These are phyloP conservation scores for Wickerhamiella infanticola DNA, from an alignment of 1,139 yeast species.

Conservation along the genomic window DNA sequence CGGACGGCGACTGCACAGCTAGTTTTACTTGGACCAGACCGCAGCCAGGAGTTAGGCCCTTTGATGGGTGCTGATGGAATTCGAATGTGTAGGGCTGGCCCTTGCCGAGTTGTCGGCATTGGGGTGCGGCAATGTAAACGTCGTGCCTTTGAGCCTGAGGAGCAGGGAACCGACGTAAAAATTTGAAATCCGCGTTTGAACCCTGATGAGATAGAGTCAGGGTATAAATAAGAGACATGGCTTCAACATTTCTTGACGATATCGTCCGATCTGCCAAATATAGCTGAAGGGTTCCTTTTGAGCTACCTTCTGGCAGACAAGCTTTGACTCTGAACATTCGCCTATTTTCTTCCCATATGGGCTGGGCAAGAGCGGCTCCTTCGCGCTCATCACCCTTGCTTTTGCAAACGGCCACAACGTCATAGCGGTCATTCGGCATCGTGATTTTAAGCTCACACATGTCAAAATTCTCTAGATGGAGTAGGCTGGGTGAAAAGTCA, in stretches of 20 bases:
- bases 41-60: slow-evolving; percentile 34
- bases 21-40: slow-evolving; percentile 33
- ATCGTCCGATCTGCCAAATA: slow-evolving; percentile 54
- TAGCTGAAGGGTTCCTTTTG: slow-evolving; percentile 59
- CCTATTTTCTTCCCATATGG: slow-evolving; percentile 43
- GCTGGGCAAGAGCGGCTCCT: slow-evolving; percentile 48
- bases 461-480: slow-evolving; percentile 59
- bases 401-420: slow-evolving; percentile 12
- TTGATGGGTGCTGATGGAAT: slow-evolving; percentile 48
- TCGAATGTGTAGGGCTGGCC: slow-evolving; percentile 51
- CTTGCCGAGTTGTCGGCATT: slow-evolving; percentile 42
- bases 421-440: slow-evolving; percentile 31
- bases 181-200: slow-evolving; percentile 37
- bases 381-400: slow-evolving; percentile 1
- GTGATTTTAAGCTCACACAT: slow-evolving; percentile 61
- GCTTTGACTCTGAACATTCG: slow-evolving; percentile 72
- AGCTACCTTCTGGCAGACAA: slow-evolving; percentile 48
- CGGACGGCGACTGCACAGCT: slow-evolving; percentile 73
- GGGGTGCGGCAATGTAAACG: slow-evolving; percentile 73
- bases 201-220: slow-evolving; percentile 72
- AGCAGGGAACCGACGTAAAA: slow-evolving; percentile 62
- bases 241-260: slow-evolving; percentile 18
- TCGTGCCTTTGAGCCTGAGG: slow-evolving; percentile 57
- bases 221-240: slow-evolving; percentile 60
- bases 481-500: slow-evolving; percentile 62